Evolutionary conservation across 2,329 filamentous ascomycete genomes (phyloP), one percentile per base, ranked within the genome.

Genomic region (Fusarium sterilihyphosum): DNA sequence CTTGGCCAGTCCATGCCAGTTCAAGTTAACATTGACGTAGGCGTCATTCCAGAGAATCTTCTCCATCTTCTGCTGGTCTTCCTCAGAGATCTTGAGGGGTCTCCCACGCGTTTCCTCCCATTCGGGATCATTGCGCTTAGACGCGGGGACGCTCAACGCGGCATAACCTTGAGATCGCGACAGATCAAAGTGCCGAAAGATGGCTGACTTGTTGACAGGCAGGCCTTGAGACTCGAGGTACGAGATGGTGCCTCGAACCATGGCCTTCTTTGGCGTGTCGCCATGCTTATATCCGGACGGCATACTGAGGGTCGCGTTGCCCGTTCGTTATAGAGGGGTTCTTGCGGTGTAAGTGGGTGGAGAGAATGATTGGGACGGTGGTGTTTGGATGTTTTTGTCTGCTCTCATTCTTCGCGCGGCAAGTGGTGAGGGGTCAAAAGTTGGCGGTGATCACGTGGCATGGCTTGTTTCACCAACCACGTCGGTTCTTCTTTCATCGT

Each of bases 211-310:
- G 78, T 84, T 83, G 60, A 83, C 81, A 5, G 81, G 81, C 24
- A 83, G 76, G 63, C 81, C 81, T 40, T 83, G 79, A 5, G 81
- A 80, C 71, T 83, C 82, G 22, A 84, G 81, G 73, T 83, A 83
- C 8, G 82, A 83, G 71, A 83, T 83, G 54, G 81, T 83, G 14
- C 82, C 82, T 17, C 82, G 79, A 41, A 83, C 82, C 80, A 83
- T 81, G 65, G 81, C 82, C 78, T 82, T 82, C 73, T 82, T 82
- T 18, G 80, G 78, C 50, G 80, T 81, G 73, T 83, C 82, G 54
- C 80, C 80, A 73, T 83, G 82, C 62, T 81, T 83, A 70, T 81
- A 83, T 54, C 80, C 80, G n/a, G 78, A 64, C 33, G 78, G 77
- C 79, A 80, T 80, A 38, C 63, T 77, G 61, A 63, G 41, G 57